Base-by-base conservation (phyloP, 805 yeast genomes). In the Zygotorulaspora florentina region DNA sequence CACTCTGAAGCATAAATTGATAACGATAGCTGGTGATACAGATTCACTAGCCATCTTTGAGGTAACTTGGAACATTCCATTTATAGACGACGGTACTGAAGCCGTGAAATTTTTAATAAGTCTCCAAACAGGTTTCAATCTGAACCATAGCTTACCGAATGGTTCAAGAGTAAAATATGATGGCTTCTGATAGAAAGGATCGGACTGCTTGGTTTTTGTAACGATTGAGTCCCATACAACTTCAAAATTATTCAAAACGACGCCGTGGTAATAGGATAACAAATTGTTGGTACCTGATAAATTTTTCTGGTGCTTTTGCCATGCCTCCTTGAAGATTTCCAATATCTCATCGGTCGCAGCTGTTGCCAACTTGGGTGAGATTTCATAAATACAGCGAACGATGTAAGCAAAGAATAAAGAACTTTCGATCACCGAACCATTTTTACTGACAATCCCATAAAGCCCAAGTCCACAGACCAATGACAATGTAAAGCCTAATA, bases 361-460 rank as follows among this genome's bases (percentile, higher is more conserved):
- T 43, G 80, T 78, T 7, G 90, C 83, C 52, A 91, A 75, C 55
- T 86, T 89, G 1, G 98, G 96, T 57, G 91, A 88, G 2, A 96
- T 81, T 61, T 90, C 95, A 65, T 93, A 93, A 50, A 90, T 80
- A 57, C 96, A 88, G 61, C 95, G 85, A 25, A 93, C 96, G 50
- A 91, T 83, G 66, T 93, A 93, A 8, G 95, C 91, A 61, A 89
- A 82, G 57, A 93, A 74, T 47, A 91, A 68, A 10, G 96, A 85
- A 27, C 89, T 78, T 66, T 93, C 99, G 42, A 90, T 76, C n/a
- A 91, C 82, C n/a, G 91, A 83, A 3, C 97, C 97, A 49, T 77
- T 79, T 6, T 84, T 83, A 2, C 91, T 80, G 16, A 85, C 76
- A 28, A 93, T 87, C 1, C 97, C 99, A 65, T 77, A 88, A 2